Base-by-base conservation (phyloP, 768 basidiomycete species). In the Calocera cornea region DNA sequence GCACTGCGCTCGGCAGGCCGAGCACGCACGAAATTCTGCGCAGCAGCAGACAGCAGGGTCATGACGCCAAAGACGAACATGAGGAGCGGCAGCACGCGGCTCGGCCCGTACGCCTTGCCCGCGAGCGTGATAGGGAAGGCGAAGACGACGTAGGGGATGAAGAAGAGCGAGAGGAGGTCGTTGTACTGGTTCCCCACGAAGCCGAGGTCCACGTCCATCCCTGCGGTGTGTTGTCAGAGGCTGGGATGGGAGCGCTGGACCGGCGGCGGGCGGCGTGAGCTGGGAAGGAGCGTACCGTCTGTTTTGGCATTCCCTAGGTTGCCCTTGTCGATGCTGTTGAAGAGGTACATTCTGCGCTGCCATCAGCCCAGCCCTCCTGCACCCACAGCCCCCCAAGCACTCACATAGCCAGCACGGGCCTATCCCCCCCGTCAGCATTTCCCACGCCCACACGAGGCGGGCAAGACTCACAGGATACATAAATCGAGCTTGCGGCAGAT, bases 231-330 rank as follows among this genome's bases (percentile, higher is more conserved):
- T 5, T 38, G 14, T 38, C 36, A 38, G 36, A 38, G n/a, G n/a
- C n/a, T n/a, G n/a, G n/a, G n/a, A n/a, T n/a, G n/a, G n/a, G n/a
- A n/a, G n/a, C n/a, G n/a, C n/a, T n/a, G n/a, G n/a, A n/a, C n/a
- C n/a, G n/a, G n/a, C n/a, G n/a, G n/a, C n/a, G n/a, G n/a, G n/a
- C n/a, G n/a, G n/a, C n/a, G n/a, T n/a, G n/a, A n/a, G n/a, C n/a
- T n/a, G n/a, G n/a, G n/a, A n/a, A n/a, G n/a, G n/a, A n/a, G 36
- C 36, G 5, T 38, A 10, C 79, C 78, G 65, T 78, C 82, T 1
- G 83, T 83, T 68, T 83, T 82, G 5, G 83, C 83, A 71, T 83
- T 83, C 7, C 79, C 79, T 1, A 83, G 78, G 67, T 82, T 83
- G 2, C 81, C 80, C 70, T 82, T 82, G 70, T 81, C 81, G 33